Evolutionary conservation across 768 basidiomycete genomes (phyloP), one percentile per base, ranked within the genome.

Genomic region (Strobilomyces confusus): DNA sequence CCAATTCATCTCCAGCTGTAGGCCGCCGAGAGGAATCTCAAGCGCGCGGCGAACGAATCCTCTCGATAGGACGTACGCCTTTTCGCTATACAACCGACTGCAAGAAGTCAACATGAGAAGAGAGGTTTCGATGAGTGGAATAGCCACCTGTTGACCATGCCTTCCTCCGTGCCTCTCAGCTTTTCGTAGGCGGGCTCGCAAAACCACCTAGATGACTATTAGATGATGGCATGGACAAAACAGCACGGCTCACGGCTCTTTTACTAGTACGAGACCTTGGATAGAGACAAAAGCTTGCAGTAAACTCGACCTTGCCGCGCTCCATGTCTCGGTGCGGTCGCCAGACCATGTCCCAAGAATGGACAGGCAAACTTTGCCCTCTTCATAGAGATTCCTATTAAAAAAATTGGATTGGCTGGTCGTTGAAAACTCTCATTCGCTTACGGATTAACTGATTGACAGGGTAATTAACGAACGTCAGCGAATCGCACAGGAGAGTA

Each of bases 111-210:
- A 46, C 36, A 51, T 5, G 32, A 30, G n/a, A 17, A 9, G 19
- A 19, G 36, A 42, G 19, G 38, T 9, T 40, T 37, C 26, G 20
- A 9, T 32, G 22, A 36, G 23, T n/a, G 30, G 26, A 46, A 51
- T 51, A 12, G 72, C 48, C 44, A 87, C 84, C 89, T 92, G 64
- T 93, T 95, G 49, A 94, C 83, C 44, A 77, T 87, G 30, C 91
- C 94, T 66, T 97, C 94, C 58, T 87, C 84, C 0, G 94, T 95
- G 2, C 92, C 92, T 57, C 91, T 79, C 38, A 95, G 74, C 64
- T 94, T 97, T 64, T 95, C 94, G 63, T 88, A 97, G 0, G 92
- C 92, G 23, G 94, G 94, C 65, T 98, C 93, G 60, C 89, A 92
- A 64, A 86, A 94, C 87, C 86, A 92, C 52, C 88, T 91, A 58